phyloP scores from a whole-genome alignment of 306 rosid species.

The Psophocarpus tetragonolobus region DNA sequence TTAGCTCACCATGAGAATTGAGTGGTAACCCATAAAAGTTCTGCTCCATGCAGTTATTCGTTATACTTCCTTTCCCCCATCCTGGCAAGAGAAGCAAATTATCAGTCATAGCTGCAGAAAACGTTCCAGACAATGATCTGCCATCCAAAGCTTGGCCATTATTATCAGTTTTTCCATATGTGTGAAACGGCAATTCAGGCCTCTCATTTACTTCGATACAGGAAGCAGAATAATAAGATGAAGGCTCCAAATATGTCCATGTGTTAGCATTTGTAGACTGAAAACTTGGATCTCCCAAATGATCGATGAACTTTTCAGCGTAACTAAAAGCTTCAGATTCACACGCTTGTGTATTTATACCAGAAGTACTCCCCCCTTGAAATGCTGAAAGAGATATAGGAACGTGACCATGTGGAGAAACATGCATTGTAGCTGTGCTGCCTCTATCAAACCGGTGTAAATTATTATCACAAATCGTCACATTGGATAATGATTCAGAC shows the following conservation, averaged over 20 bases:
- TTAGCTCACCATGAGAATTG: slow-evolving; percentile 75
- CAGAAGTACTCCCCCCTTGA: slow-evolving; percentile 38
- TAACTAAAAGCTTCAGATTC: slow-evolving; percentile 41
- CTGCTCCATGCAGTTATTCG: slow-evolving; percentile 42
- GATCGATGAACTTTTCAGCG: slow-evolving; percentile 41
- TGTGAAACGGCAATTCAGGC: slow-evolving; percentile 37
- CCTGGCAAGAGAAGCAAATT: slow-evolving; percentile 34
- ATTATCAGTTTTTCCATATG: slow-evolving; percentile 31
- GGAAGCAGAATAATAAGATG: slow-evolving; percentile 41
- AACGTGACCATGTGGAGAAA: slow-evolving; percentile 40
- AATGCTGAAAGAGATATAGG: slow-evolving; percentile 38
- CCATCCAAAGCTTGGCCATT: slow-evolving; percentile 28
- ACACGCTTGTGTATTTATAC: slow-evolving; percentile 38
- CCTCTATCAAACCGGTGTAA: slow-evolving; percentile 41
- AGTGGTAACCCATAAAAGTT: slow-evolving; percentile 68
- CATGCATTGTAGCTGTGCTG: slow-evolving; percentile 24
- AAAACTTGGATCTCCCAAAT: slow-evolving; percentile 39
- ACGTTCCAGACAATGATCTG: slow-evolving; percentile 30
- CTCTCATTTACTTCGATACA: slow-evolving; percentile 44
- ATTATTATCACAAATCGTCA: slow-evolving; percentile 34
- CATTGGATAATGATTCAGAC: slow-evolving; percentile 27
- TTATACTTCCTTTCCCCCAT: slow-evolving; percentile 43
- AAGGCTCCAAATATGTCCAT: slow-evolving; percentile 43
- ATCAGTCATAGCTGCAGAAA: slow-evolving; percentile 40
- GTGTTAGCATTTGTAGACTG: slow-evolving; percentile 41